phyloP scores from a whole-genome alignment of 495 filamentous ascomycete genomes.

The Podospora australis region DNA sequence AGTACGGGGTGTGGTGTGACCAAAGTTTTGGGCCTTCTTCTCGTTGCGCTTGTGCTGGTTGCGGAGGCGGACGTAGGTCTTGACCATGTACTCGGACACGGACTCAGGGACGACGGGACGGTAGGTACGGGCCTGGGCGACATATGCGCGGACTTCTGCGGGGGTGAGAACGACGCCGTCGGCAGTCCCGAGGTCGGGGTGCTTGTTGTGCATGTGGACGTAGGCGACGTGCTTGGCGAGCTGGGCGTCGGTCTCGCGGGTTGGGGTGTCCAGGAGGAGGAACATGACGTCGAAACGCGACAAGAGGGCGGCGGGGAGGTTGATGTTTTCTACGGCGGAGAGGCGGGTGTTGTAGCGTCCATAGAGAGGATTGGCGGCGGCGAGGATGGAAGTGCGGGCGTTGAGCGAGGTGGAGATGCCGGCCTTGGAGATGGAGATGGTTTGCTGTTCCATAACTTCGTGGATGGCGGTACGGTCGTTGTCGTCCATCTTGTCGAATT shows the following conservation, averaged over 20 bases:
- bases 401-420: conserved; percentile 95
- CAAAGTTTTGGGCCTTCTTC: conserved; percentile 79
- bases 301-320: conserved; percentile 88
- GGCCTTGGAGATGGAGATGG: conserved; percentile 96
- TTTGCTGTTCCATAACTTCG: conserved; percentile 99
- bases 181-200: conserved; percentile 65
- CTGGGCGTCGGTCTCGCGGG: conserved; percentile 80
- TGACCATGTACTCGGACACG: conserved; percentile 92
- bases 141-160: conserved; percentile 88
- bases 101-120: conserved; percentile 75
- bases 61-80: conserved; percentile 88
- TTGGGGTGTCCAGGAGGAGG: conserved; percentile 89
- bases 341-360: conserved; percentile 96
- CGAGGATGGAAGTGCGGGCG: conserved; percentile 93
- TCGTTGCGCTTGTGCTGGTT: conserved; percentile 85
- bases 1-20: conserved; percentile 87
- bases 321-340: conserved; percentile 97
- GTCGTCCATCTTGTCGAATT: conserved; percentile 99
- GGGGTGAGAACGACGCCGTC: conserved; percentile 68
- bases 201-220: conserved; percentile 94
- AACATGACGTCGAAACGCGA: conserved; percentile 97
- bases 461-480: conserved; percentile 93
- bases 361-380: conserved; percentile 94
- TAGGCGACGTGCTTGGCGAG: conserved; percentile 93
- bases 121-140: conserved; percentile 84